Conservation (phyloP, 2,329 filamentous ascomycete species). For the Fusarium austroafricanum region DNA sequence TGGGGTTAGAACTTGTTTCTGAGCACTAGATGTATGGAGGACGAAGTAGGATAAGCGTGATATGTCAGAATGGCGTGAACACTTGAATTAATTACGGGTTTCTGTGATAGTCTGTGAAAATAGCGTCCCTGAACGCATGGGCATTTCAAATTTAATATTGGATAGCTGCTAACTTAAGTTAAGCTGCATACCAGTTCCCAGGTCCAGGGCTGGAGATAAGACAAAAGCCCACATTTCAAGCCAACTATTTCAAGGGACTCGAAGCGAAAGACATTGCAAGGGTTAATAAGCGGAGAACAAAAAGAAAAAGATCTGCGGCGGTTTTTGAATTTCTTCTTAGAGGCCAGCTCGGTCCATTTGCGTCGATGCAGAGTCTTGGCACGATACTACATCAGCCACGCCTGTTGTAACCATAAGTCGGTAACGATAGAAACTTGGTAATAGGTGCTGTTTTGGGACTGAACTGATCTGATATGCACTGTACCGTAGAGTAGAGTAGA, state of each 20-base stretch:
- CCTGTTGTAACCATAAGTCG: not conserved
- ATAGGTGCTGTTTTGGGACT: not conserved
- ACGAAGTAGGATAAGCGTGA: constrained; percentile 5
- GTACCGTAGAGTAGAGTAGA: no score
- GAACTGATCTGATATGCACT: not conserved
- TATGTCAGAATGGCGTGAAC: constrained; percentile 9
- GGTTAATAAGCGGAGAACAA: not conserved
- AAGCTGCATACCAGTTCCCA: not conserved
- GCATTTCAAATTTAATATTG: not conserved
- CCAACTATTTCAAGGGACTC: not conserved
- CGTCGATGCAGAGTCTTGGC: constrained; percentile 12
- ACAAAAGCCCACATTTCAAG: not conserved
- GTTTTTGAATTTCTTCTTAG: not conserved
- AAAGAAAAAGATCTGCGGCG: constrained; percentile 5
- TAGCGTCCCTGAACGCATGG: not conserved
- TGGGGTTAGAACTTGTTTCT: constrained; percentile 11
- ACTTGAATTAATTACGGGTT: not conserved
- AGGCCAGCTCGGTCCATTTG: not conserved
- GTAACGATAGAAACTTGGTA: no score
- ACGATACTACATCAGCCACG: not conserved
- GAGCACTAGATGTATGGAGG: not conserved
- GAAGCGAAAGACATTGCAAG: not conserved
- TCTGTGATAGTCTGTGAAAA: not conserved
- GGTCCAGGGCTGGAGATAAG: not conserved
- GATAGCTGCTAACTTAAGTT: not conserved